Base-by-base conservation (phyloP, 1,284 basidiomycete genomes). In the Malassezia japonica region DNA sequence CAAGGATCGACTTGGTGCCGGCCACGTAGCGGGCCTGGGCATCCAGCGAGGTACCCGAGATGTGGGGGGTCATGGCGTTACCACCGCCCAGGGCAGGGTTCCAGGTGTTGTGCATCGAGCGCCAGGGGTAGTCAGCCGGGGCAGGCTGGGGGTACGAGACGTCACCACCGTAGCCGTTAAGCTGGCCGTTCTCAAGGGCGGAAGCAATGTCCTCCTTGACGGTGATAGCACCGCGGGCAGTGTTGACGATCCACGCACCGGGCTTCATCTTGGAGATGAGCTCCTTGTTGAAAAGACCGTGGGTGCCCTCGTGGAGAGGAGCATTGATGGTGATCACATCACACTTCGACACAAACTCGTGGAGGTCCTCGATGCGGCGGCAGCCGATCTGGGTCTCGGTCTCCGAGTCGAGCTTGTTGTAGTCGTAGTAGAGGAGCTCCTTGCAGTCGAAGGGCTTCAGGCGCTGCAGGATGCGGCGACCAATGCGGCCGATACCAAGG, bases 361-460 rank as follows among this genome's bases (percentile, higher is more conserved):
- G 84, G 57, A 95, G 79, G 63, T 85, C 82, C 38, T 83, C 82
- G 34, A 91, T 83, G 50, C 87, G 82, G 56, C 84, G 80, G 43
- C 82, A 86, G 1, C 80, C 79, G 57, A 92, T 79, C 23, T 79
- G 78, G 73, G 84, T 79, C 25, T 79, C 82, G 32, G 84, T 85
- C 25, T 82, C 82, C 77, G 70, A 51, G 28, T n/a, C 87, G 39
- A 92, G 81, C 54, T 83, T 77, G 21, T 81, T 78, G 75, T 94
- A 94, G 77, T 95, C 90, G 75, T 85, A 94, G 80, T 91, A 94
- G 48, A 92, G 76, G 43, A 94, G 81, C 73, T 92, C 87, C 75
- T 90, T 91, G 79, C 81, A 82, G 77, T 89, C 79, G 77, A 96
- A 95, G 2, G 87, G 85, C 52, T 81, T 70, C 47, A 96, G 78